Conservation (phyloP, 1,139 yeast species). For the Wickerhamomyces sp. region DNA sequence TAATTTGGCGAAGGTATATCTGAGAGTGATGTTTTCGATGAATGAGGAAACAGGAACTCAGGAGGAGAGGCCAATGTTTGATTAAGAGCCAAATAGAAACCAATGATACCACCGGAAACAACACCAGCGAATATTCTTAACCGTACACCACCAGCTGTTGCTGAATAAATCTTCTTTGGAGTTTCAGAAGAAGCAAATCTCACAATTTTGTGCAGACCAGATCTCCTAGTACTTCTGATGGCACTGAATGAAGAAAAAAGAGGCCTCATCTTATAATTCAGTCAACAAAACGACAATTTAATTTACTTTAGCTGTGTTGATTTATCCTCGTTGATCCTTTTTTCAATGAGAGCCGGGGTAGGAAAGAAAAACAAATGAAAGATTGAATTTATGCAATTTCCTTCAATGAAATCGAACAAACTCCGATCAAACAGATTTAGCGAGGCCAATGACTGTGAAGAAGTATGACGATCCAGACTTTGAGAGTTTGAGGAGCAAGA, state of each 20-base stretch:
- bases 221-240: background rate
- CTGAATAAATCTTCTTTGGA: background rate
- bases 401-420: no score
- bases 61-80: slow-evolving; percentile 9
- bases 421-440: no score
- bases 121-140: slow-evolving; percentile 14
- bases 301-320: no score
- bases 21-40: slow-evolving; percentile 26
- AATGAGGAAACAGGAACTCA: slow-evolving; percentile 12
- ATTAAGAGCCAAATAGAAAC: slow-evolving; percentile 12
- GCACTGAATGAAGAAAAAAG: background rate
- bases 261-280: background rate
- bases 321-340: no score
- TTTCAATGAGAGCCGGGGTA: background rate
- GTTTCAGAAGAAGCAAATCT: background rate
- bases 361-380: background rate
- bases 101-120: slow-evolving; percentile 13
- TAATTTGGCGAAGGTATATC: slow-evolving; percentile 32
- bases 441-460: background rate
- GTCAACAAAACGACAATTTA: no score
- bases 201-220: background rate
- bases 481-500: slow-evolving; percentile 2
- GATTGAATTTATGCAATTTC: no score
- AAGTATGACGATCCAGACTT: slow-evolving; percentile 8
- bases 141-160: background rate